phyloP scores from a whole-genome alignment of 1,139 yeast species.

The Candida dubliniensis region DNA sequence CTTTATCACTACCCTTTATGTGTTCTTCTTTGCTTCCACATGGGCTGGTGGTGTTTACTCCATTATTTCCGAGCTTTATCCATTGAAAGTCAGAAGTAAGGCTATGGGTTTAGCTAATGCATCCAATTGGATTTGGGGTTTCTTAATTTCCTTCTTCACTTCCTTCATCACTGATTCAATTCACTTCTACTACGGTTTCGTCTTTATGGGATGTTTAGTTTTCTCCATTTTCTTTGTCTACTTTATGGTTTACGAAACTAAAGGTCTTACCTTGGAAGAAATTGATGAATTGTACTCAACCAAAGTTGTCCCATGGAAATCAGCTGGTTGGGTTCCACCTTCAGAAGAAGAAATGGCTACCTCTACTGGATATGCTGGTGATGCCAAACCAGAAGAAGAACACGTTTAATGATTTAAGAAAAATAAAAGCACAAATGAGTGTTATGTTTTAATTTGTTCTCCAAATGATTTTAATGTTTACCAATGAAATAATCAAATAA shows the following conservation, averaged over 20 bases:
- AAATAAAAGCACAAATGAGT: not conserved
- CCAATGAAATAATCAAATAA: constrained; percentile 20
- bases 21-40: constrained; percentile 79
- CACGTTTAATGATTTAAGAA: constrained; percentile 16
- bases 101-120: constrained; percentile 77
- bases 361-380: constrained; percentile 23
- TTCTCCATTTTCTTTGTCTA: constrained; percentile 55
- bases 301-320: constrained; percentile 47
- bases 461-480: not conserved
- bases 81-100: constrained; percentile 76
- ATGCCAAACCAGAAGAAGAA: constrained; percentile 28
- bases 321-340: constrained; percentile 47
- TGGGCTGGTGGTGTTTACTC: constrained; percentile 89
- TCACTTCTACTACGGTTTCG: constrained; percentile 63
- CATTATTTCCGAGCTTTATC: constrained; percentile 75
- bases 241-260: constrained; percentile 60
- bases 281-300: constrained; percentile 59
- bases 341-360: constrained; percentile 32
- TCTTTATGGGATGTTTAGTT: constrained; percentile 67
- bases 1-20: constrained; percentile 74
- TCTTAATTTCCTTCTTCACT: constrained; percentile 72
- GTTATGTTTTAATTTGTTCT: not conserved
- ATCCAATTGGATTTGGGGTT: constrained; percentile 79
- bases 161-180: constrained; percentile 59
- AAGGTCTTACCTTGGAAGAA: constrained; percentile 62